Conservation (phyloP, 345 rosid genomes). For the Raphanus sativus region DNA sequence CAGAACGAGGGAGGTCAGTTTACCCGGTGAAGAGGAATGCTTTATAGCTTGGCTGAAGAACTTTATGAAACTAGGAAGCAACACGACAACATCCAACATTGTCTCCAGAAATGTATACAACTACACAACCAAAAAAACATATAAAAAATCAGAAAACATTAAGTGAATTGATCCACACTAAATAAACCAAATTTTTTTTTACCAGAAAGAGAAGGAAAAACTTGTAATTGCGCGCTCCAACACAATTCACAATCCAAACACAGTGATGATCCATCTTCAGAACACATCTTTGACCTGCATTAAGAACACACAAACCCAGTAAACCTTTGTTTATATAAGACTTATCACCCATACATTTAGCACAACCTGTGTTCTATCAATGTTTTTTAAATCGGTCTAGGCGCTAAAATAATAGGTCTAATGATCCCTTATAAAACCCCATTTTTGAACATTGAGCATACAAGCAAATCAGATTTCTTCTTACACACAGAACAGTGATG, state of each 20-base stretch:
- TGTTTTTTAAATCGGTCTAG: no score
- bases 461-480: slow-evolving; percentile 16
- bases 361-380: background rate
- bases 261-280: slow-evolving; percentile 99
- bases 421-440: no score
- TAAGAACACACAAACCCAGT: slow-evolving; percentile 2
- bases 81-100: slow-evolving; percentile 54
- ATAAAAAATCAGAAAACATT: background rate
- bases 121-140: slow-evolving; percentile 31
- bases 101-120: slow-evolving; percentile 89
- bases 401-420: no score
- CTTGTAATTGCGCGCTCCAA: slow-evolving; percentile 90
- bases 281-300: slow-evolving; percentile 85
- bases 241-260: slow-evolving; percentile 96
- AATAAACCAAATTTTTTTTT: background rate
- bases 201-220: slow-evolving; percentile 95
- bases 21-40: slow-evolving; percentile 58
- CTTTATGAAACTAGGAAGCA: slow-evolving; percentile 70
- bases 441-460: background rate
- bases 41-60: slow-evolving; percentile 60
- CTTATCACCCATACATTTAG: background rate
- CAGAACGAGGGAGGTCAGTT: slow-evolving; percentile 66
- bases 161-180: background rate
- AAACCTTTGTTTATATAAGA: background rate
- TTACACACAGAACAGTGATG: slow-evolving; percentile 97